Percentiles rank a stretch among this genome's conserved stretches.
Conservation (phyloP, 805 yeast species). For the Suhomyces sp. region DNA sequence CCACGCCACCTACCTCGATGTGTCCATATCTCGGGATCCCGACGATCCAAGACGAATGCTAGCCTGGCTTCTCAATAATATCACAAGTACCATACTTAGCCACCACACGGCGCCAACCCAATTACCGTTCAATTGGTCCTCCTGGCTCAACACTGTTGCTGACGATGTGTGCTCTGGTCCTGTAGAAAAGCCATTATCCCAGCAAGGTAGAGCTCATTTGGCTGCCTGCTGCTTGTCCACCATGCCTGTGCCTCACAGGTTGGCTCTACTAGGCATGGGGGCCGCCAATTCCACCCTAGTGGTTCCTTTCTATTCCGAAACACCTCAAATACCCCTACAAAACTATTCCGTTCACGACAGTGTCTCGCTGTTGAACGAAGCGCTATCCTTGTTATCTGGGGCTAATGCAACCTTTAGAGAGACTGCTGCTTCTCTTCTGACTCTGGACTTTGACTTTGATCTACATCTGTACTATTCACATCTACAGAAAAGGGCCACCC, state of each 20-base stretch:
- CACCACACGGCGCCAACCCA: conserved; percentile 16
- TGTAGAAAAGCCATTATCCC: background rate
- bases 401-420: too few species aligned
- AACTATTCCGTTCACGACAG: background rate
- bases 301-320: conserved; percentile 15
- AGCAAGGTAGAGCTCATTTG: background rate
- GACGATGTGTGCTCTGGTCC: background rate
- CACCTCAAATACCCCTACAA: background rate
- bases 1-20: background rate
- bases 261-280: conserved; percentile 28
- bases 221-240: conserved; percentile 34
- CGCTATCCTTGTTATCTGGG: background rate
- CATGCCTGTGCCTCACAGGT: conserved; percentile 24
- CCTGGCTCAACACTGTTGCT: conserved; percentile 14
- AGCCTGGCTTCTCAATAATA: conserved; percentile 18
- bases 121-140: conserved; percentile 32
- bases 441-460: background rate
- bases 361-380: background rate
- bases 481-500: background rate
- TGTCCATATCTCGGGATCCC: background rate
- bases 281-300: conserved; percentile 17
- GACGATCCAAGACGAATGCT: conserved; percentile 32
- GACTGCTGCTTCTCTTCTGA: background rate
- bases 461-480: background rate
- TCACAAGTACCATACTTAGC: conserved; percentile 4